Evolutionary conservation across 1,139 yeast genomes (phyloP).

Genomic region (Candida albicans): DNA sequence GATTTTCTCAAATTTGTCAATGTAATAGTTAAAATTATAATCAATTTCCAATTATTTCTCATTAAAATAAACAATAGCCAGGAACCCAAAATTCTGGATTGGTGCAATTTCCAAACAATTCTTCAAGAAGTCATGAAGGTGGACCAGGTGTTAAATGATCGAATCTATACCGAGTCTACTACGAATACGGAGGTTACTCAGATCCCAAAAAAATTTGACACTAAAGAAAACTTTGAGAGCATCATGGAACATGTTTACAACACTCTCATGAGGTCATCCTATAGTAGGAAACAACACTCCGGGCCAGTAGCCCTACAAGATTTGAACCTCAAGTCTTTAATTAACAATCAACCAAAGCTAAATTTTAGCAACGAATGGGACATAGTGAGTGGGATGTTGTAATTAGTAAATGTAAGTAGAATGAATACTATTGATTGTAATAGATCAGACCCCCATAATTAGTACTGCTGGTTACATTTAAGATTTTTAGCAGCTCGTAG

Average conservation of each 20-base stretch:
- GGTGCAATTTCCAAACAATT: conserved; percentile 15
- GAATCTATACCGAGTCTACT: background rate
- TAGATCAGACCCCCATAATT: too few relatives aligned
- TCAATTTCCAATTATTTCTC: conserved; percentile 37
- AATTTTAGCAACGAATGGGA: conserved; percentile 41
- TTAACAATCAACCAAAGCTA: conserved; percentile 28
- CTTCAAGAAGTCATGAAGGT: conserved; percentile 7
- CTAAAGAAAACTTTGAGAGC: conserved; percentile 10
- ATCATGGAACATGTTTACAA: conserved; percentile 31
- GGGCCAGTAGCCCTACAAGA: conserved; percentile 20
- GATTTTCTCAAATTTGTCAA: conserved; percentile 42
- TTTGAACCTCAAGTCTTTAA: conserved; percentile 24
- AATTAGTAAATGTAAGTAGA: background rate
- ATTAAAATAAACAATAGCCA: conserved; percentile 8
- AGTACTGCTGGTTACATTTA: too few relatives aligned
- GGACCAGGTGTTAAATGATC: conserved; percentile 6
- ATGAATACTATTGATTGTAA: background rate
- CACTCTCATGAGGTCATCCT: conserved; percentile 18
- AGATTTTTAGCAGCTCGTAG: too few relatives aligned
- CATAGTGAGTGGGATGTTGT: conserved; percentile 35
- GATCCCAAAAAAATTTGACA: conserved; percentile 1
- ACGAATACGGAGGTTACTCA: background rate
- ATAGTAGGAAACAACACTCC: conserved; percentile 7
- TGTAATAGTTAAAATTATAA: conserved; percentile 37
- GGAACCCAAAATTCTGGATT: conserved; percentile 9